Percentiles rank a stretch among this genome's conserved stretches.
Conservation (phyloP, 2,329 filamentous ascomycete species). For the Aspergillus sp. region DNA sequence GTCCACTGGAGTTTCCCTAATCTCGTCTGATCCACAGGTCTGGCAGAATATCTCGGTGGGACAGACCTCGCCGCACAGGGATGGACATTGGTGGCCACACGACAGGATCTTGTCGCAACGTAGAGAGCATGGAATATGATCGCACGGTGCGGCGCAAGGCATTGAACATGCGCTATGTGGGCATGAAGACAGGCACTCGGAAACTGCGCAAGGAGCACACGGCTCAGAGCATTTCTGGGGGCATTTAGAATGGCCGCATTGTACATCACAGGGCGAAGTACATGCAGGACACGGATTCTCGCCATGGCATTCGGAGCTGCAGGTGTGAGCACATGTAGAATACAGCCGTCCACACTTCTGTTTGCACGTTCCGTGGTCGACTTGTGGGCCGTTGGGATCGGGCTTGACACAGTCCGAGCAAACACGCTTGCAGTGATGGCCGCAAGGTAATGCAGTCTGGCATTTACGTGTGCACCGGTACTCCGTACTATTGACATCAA, state of each 20-base stretch:
- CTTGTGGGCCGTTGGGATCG: slow-evolving; percentile 17
- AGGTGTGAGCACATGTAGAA: slow-evolving; percentile 49
- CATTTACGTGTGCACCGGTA: slow-evolving; percentile 47
- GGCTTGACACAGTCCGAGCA: slow-evolving; percentile 41
- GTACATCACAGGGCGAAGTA: slow-evolving; percentile 42
- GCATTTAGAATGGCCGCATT: slow-evolving; percentile 50
- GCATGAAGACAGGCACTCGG: slow-evolving; percentile 46
- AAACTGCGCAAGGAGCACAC: slow-evolving; percentile 52
- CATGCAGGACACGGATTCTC: slow-evolving; percentile 20
- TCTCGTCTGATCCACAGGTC: slow-evolving; percentile 36
- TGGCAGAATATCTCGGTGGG: slow-evolving; percentile 48
- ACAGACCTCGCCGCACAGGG: slow-evolving; percentile 56
- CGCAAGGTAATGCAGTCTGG: slow-evolving; percentile 41
- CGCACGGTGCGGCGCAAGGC: slow-evolving; percentile 58
- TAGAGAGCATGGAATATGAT: slow-evolving; percentile 55
- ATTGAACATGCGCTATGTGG: slow-evolving; percentile 43
- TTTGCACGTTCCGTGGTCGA: slow-evolving; percentile 35
- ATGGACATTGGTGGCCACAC: slow-evolving; percentile 58
- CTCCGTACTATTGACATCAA: slow-evolving; percentile 31
- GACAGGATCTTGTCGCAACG: slow-evolving; percentile 45
- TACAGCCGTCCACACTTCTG: slow-evolving; percentile 43
- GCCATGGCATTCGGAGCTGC: slow-evolving; percentile 45
- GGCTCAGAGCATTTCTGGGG: slow-evolving; percentile 48
- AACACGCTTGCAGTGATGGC: slow-evolving; percentile 49
- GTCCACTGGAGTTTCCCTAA: slow-evolving; percentile 46